A percentile compares a stretch with the other conserved stretches of the same genome.
Conservation (phyloP, 148 eudicot species). For the Gaultheria prostrata region DNA sequence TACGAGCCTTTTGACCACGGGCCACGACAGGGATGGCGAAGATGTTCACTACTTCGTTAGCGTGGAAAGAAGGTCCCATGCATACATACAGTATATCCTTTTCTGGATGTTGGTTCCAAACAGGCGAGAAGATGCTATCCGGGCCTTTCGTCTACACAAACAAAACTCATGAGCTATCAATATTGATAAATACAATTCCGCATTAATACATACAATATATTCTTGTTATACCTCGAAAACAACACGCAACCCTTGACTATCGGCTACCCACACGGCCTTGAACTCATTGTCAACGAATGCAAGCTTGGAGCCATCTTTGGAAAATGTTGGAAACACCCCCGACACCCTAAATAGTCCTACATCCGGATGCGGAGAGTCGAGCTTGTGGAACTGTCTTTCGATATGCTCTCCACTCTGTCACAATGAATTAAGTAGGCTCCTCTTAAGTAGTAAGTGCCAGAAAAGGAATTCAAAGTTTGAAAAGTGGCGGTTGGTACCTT, state of each 20-base stretch:
- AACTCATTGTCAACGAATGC: neutral
- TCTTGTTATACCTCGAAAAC: neutral
- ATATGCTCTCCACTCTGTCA: neutral
- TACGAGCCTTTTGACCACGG: neutral
- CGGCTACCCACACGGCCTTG: neutral
- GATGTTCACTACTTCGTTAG: neutral
- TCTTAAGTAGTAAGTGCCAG: neutral
- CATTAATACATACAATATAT: neutral
- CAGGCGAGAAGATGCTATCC: neutral
- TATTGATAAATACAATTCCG: neutral
- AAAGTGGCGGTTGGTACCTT: neutral
- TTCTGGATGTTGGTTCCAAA: neutral
- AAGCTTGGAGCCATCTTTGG: neutral
- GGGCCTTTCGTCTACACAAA: neutral
- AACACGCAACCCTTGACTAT: neutral
- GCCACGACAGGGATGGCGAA: neutral
- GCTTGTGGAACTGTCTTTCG: neutral
- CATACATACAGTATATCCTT: neutral
- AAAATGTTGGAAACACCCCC: neutral
- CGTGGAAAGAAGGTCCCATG: neutral
- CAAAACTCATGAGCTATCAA: neutral
- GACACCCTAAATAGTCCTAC: neutral
- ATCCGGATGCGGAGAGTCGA: neutral
- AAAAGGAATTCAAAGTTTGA: constrained; percentile 1
- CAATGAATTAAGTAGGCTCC: neutral